phyloP scores from a whole-genome alignment of 768 basidiomycete species.

The Naganishia antarctica region DNA sequence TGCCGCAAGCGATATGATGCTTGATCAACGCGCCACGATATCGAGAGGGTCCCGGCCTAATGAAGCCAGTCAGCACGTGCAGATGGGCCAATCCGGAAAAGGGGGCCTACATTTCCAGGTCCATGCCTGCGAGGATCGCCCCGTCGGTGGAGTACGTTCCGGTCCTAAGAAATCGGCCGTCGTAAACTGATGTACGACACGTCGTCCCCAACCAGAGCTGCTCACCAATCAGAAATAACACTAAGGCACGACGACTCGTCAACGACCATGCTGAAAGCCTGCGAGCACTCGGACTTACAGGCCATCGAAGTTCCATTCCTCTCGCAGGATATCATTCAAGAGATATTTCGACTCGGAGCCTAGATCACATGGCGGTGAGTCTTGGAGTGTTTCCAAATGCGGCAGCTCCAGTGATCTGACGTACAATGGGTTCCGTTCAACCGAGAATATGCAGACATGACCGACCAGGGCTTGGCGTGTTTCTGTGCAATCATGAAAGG shows the following conservation, averaged over 20 bases:
- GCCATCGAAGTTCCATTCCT: slow-evolving; percentile 70
- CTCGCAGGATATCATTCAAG: slow-evolving; percentile 60
- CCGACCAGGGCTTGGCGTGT: slow-evolving; percentile 47
- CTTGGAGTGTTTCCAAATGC: slow-evolving; percentile 53
- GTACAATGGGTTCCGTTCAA: slow-evolving; percentile 22
- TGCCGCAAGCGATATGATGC: slow-evolving; percentile 55
- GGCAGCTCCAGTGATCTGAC: slow-evolving; percentile 31
- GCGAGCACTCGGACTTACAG: slow-evolving; percentile 19
- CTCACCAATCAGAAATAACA: slow-evolving; percentile 75
- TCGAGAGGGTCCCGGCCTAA: slow-evolving; percentile 38
- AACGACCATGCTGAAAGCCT: not conserved
- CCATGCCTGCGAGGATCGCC: slow-evolving; percentile 67
- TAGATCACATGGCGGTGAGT: slow-evolving; percentile 55
- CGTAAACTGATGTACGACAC: slow-evolving; percentile 4
- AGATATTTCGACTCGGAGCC: slow-evolving; percentile 62
- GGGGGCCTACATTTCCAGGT: slow-evolving; percentile 57
- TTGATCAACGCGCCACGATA: slow-evolving; percentile 39
- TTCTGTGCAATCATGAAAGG: slow-evolving; percentile 59
- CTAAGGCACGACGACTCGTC: slow-evolving; percentile 31
- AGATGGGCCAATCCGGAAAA: slow-evolving; percentile 1
- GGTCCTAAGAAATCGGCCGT: not conserved
- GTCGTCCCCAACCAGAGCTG: not conserved
- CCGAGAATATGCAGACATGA: slow-evolving; percentile 16
- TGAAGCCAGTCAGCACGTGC: not conserved
- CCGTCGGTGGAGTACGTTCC: slow-evolving; percentile 65